Base-by-base conservation (phyloP, 1,284 basidiomycete species). In the Apiotrichum siamense region DNA sequence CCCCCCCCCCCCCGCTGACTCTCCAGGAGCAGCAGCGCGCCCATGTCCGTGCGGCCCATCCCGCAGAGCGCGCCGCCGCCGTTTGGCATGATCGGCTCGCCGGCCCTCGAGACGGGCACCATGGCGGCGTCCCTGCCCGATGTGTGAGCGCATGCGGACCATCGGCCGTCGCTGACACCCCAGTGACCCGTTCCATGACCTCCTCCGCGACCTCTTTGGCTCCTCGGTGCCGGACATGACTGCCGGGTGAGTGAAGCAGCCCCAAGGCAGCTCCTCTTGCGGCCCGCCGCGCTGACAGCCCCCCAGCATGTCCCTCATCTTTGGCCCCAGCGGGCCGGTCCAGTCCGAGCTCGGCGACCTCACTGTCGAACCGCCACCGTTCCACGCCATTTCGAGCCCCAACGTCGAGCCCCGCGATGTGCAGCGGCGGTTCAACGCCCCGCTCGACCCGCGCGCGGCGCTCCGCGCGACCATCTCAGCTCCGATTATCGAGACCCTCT, bases 371-470 rank as follows among this genome's bases (percentile, higher is more conserved):
- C 20, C 24, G 26, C 36, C 29, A 9, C 20, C 38, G 6, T n/a
- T 7, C 17, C 39, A 40, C n/a, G n/a, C n/a, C n/a, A n/a, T 31
- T 40, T 13, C 41, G 23, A 43, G 50, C 21, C 44, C 50, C 15
- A 50, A 50, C 33, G 50, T 44, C 13, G 52, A 49, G 39, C 52
- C 52, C n/a, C 32, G 39, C n/a, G 47, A 49, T 13, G 53, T 54
- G 27, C 48, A 40, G 40, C 49, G 48, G 20, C 48, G 53, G 9
- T 54, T 54, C 45, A 54, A 54, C 13, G 53, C 53, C 2, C 48
- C 48, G 5, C 18, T 40, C 9, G 53, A 54, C 35, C 45, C 53
- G 17, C 53, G 53, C n/a, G 37, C 40, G 4, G 48, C 49, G 12
- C 49, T 54, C 31, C 49, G 24, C 1, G 39, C 26, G 3, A 43